Conservation (phyloP, 345 rosid species). For the Populus davidiana region DNA sequence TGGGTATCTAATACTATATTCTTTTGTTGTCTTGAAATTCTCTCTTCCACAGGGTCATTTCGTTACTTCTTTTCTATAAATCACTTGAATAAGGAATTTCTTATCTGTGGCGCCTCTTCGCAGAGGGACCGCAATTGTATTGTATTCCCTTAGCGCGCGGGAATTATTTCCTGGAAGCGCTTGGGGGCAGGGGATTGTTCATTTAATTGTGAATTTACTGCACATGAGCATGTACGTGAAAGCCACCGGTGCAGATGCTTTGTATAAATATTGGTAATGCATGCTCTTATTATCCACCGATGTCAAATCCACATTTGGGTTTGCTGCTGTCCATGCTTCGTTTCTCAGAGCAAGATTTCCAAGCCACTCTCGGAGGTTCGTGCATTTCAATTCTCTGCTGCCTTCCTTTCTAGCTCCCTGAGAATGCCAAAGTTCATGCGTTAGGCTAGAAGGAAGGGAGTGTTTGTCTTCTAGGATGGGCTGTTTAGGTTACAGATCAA, state of each 20-base stretch:
- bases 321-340: too few species aligned
- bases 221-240: not conserved
- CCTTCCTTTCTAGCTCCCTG: too few species aligned
- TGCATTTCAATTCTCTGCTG: too few species aligned
- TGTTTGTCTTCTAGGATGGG: too few species aligned
- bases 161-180: not conserved
- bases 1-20: conserved; percentile 7
- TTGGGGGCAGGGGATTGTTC: not conserved
- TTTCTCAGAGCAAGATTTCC: too few species aligned
- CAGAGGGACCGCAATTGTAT: not conserved
- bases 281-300: not conserved
- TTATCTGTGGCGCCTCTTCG: not conserved
- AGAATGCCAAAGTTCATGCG: too few species aligned
- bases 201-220: not conserved
- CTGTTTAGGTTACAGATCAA: too few species aligned
- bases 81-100: conserved; percentile 18
- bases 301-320: too few species aligned
- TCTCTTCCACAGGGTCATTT: conserved; percentile 6
- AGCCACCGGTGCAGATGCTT: not conserved
- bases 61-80: not conserved
- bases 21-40: not conserved
- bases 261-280: too few species aligned
- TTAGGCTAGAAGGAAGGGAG: too few species aligned
- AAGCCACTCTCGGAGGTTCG: too few species aligned
- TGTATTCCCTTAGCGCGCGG: not conserved